These are phyloP conservation scores for Meyerozyma smithsonii DNA, from an alignment of 1,139 yeast genomes.

Conservation along the genomic window DNA sequence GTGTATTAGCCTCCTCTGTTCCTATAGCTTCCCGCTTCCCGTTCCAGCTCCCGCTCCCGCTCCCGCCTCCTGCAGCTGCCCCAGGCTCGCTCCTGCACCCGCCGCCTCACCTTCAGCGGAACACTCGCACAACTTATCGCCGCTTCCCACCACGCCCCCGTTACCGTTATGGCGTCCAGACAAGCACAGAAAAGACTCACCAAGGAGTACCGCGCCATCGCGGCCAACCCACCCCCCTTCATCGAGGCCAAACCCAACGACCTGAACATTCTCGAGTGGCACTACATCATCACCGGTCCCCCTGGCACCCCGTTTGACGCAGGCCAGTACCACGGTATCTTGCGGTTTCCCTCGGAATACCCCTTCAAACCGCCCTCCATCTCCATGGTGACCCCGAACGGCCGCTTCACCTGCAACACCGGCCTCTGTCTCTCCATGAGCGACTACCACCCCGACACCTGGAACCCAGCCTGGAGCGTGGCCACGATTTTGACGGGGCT, in stretches of 20 bases:
- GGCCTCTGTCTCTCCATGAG: conserved; percentile 84
- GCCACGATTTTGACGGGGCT: conserved; percentile 80
- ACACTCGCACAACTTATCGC: not conserved
- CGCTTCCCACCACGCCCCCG: not conserved
- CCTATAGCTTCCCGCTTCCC: no score
- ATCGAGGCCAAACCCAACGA: conserved; percentile 84
- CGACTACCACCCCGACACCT: conserved; percentile 87
- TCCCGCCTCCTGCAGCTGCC: no score
- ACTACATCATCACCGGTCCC: conserved; percentile 78
- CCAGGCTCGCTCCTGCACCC: no score
- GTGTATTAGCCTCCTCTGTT: no score
- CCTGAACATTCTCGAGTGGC: conserved; percentile 59
- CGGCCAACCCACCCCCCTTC: conserved; percentile 75
- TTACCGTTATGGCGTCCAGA: conserved; percentile 43
- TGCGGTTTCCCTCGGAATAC: conserved; percentile 79
- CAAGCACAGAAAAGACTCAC: conserved; percentile 51
- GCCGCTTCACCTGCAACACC: conserved; percentile 72
- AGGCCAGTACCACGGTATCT: conserved; percentile 88
- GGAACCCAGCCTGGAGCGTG: conserved; percentile 97
- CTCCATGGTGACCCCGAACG: conserved; percentile 84
- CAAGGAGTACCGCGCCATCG: conserved; percentile 72
- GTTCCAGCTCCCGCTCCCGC: no score
- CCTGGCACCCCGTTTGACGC: conserved; percentile 78
- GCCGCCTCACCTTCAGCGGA: not conserved
- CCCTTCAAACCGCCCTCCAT: conserved; percentile 94